phyloP scores from a whole-genome alignment of 495 filamentous ascomycete species.

The Podospora tetraspora region DNA sequence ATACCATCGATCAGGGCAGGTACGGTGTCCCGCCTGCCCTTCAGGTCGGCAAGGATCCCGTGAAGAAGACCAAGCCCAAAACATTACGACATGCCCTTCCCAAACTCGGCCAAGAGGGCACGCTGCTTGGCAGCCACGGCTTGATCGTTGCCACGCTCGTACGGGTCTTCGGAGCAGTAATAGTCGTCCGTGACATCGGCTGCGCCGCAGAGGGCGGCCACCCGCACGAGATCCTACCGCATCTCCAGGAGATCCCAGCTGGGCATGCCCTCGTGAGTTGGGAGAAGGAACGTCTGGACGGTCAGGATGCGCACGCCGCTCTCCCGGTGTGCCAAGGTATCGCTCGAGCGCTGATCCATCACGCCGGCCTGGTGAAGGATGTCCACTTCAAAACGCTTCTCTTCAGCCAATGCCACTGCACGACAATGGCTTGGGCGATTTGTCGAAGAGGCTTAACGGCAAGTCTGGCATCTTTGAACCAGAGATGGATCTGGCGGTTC shows the following conservation, averaged over 20 bases:
- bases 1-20: no score
- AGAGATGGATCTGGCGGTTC: constrained; percentile 15
- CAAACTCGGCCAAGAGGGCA: constrained; percentile 7
- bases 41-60: no score
- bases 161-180: constrained; percentile 4
- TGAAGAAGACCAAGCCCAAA: no score
- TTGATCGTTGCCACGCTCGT: constrained; percentile 10
- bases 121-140: constrained; percentile 5
- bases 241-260: constrained; percentile 9
- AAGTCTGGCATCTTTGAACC: constrained; percentile 12
- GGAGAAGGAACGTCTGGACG: constrained; percentile 5
- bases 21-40: no score
- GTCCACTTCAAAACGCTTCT: constrained; percentile 2
- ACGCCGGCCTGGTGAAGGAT: constrained; percentile 11
- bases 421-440: constrained; percentile 6
- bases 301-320: constrained; percentile 7
- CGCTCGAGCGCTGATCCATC: constrained; percentile 3
- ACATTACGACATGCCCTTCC: background rate
- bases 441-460: constrained; percentile 15
- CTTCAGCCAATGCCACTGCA: constrained; percentile 18
- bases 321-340: constrained; percentile 7
- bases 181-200: constrained; percentile 12
- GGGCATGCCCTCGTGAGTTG: constrained; percentile 1
- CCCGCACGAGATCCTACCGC: constrained; percentile 10
- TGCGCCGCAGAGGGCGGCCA: constrained; percentile 5